Conservation (phyloP, 2,329 filamentous ascomycete species). For the Xylariaceae sp. region DNA sequence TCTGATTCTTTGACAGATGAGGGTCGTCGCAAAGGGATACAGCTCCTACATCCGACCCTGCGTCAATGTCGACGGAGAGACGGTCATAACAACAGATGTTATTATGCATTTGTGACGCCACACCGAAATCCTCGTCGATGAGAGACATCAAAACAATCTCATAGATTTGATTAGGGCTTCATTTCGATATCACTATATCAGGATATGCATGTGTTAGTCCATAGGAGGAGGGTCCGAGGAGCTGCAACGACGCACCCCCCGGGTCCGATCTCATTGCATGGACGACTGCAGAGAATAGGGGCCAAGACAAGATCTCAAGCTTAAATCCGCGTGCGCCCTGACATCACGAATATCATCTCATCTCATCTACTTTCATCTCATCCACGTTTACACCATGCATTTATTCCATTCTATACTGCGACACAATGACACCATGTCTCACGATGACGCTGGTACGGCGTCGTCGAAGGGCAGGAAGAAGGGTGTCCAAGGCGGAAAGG, state of each 20-base stretch:
- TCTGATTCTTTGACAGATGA: slow-evolving; percentile 11
- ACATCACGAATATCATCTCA: slow-evolving; percentile 7
- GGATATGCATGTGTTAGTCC: too few relatives aligned
- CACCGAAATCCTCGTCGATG: background rate
- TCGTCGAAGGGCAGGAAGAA: background rate
- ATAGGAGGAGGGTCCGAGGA: too few relatives aligned
- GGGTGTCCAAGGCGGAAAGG: background rate
- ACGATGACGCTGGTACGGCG: slow-evolving; percentile 7
- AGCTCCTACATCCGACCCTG: slow-evolving; percentile 20
- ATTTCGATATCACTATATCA: too few relatives aligned
- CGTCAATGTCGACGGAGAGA: background rate
- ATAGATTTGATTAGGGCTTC: background rate
- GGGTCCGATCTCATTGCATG: too few relatives aligned
- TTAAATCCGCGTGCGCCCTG: slow-evolving; percentile 1
- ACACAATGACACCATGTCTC: slow-evolving; percentile 5
- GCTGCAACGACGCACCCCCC: too few relatives aligned
- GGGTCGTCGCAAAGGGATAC: slow-evolving; percentile 18
- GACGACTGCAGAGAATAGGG: too few relatives aligned
- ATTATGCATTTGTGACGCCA: background rate
- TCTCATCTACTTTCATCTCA: background rate
- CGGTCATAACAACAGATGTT: background rate
- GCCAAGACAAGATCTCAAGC: too few relatives aligned
- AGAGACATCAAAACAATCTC: slow-evolving; percentile 8
- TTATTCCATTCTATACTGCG: background rate
- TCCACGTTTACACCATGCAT: background rate